Evolutionary conservation across 331 rosid species (phyloP).

Genomic region (Arachis monticola): DNA sequence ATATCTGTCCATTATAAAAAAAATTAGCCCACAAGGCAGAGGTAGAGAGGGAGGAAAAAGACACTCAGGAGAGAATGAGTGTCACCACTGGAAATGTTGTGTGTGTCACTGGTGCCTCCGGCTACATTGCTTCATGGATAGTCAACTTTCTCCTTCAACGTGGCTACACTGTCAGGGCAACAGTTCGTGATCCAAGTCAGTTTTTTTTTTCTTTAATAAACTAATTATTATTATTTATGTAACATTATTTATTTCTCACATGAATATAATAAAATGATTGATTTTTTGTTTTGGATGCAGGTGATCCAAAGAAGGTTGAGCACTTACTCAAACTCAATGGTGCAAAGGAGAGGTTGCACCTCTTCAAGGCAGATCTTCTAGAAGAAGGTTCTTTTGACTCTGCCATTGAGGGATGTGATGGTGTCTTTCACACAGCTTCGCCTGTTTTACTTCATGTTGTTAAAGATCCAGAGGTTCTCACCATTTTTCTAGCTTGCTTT

Average conservation of each 20-base stretch:
- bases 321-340: conserved; percentile 59
- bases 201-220: neutral
- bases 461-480: conserved; percentile 62
- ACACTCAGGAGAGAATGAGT: conserved; percentile 46
- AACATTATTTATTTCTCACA: too few relatives aligned
- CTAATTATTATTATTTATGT: too few relatives aligned
- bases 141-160: conserved; percentile 79
- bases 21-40: too few relatives aligned
- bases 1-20: too few relatives aligned
- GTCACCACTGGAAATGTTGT: conserved; percentile 56
- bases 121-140: conserved; percentile 85
- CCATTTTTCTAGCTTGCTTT: neutral
- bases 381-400: conserved; percentile 45
- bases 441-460: conserved; percentile 47
- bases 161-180: conserved; percentile 83
- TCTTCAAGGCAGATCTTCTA: conserved; percentile 53
- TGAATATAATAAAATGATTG: neutral
- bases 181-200: conserved; percentile 79
- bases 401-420: conserved; percentile 51
- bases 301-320: conserved; percentile 39
- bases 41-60: too few relatives aligned
- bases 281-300: conserved; percentile 12
- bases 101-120: conserved; percentile 88
- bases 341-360: conserved; percentile 67
- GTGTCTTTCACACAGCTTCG: conserved; percentile 87